Evolutionary conservation across 2,329 filamentous ascomycete genomes (phyloP).

Genomic region (Penicillium brevicompactum): DNA sequence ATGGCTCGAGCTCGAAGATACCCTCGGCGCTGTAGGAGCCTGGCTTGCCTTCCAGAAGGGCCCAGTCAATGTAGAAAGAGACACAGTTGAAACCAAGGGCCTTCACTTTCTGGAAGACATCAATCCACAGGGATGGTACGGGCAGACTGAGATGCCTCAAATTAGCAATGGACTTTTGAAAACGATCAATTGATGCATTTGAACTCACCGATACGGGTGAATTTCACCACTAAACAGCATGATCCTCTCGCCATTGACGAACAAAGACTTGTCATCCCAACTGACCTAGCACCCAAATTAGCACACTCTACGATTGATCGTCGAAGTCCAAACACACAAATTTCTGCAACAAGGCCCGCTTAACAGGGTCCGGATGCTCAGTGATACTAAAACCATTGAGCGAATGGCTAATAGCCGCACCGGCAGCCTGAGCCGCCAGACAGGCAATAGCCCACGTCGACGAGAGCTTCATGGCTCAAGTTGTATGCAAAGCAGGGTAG

Average conservation of each 20-base stretch:
- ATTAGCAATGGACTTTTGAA: constrained; percentile 1
- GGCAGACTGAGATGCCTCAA: constrained; percentile 49
- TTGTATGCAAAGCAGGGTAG: background rate
- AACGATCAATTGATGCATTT: background rate
- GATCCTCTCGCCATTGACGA: constrained; percentile 68
- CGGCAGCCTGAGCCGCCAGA: constrained; percentile 49
- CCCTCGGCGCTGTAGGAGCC: constrained; percentile 71
- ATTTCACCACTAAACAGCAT: constrained; percentile 75
- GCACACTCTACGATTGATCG: background rate
- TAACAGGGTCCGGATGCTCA: constrained; percentile 40
- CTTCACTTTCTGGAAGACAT: constrained; percentile 81
- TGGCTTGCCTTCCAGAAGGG: constrained; percentile 71
- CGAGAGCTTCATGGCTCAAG: constrained; percentile 41
- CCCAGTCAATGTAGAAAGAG: constrained; percentile 80
- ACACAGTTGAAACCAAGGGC: constrained; percentile 77
- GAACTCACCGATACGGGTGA: constrained; percentile 63
- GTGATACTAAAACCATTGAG: constrained; percentile 52
- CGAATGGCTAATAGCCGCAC: constrained; percentile 53
- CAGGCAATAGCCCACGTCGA: constrained; percentile 34
- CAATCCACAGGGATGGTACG: constrained; percentile 65
- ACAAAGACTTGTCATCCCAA: constrained; percentile 73
- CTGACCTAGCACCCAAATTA: constrained; percentile 52
- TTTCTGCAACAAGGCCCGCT: constrained; percentile 56
- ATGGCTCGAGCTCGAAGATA: constrained; percentile 70
- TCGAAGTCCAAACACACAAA: constrained; percentile 47